Conservation (phyloP, 169 alveolate species). For the Eimeria maxima region DNA sequence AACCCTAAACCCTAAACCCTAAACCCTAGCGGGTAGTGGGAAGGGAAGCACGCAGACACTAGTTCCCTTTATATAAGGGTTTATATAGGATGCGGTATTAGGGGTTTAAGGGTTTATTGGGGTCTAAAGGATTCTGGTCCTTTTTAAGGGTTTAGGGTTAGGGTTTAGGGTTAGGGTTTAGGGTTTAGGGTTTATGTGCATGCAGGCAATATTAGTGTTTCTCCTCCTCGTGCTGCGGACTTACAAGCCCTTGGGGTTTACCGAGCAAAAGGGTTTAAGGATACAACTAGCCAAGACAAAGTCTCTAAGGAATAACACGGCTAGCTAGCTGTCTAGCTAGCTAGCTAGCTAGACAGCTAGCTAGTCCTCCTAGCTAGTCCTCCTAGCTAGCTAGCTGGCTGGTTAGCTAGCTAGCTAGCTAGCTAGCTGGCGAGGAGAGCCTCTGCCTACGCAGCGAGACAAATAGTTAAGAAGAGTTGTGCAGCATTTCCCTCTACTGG, state of each 20-base stretch:
- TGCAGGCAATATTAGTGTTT: neutral
- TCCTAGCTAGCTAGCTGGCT: neutral
- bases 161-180: conserved; percentile 33
- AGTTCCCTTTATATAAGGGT: neutral
- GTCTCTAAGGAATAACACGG: too few species aligned
- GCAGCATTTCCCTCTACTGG: too few species aligned
- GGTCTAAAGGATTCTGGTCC: neutral
- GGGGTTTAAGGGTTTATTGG: neutral
- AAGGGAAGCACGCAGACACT: too few species aligned
- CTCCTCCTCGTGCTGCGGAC: neutral
- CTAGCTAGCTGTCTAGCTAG: too few species aligned
- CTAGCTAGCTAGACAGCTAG: too few species aligned
- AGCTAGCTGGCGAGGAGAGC: too few species aligned
- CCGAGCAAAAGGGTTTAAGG: neutral
- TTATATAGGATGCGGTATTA: too few species aligned
- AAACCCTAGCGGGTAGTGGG: neutral
- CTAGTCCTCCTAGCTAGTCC: neutral
- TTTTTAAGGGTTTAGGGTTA: neutral
- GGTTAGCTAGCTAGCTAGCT: neutral
- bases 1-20: conserved; percentile 51
- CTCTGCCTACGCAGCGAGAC: too few species aligned
- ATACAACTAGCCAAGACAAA: too few species aligned
- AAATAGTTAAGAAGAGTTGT: too few species aligned
- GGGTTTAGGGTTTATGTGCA: conserved; percentile 19
- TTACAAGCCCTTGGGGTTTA: neutral